Conservation (phyloP, 1,284 basidiomycete genomes). For the Puccinia sorghi region DNA sequence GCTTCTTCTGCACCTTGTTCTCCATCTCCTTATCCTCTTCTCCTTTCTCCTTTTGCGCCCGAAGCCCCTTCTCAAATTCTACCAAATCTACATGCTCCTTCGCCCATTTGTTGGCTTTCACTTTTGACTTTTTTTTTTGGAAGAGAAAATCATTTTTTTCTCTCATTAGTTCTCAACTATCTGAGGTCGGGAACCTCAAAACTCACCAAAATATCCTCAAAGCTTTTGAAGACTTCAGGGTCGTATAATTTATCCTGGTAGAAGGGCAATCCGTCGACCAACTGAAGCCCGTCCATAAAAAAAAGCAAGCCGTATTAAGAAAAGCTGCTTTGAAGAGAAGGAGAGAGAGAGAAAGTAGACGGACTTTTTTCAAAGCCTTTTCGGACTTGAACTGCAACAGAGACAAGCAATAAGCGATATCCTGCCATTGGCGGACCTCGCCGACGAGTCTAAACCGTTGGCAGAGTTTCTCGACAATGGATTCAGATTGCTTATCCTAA, state of each 20-base stretch:
- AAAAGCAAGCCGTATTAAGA: not conserved
- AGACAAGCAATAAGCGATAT: constrained; percentile 93
- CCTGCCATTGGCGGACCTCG: constrained; percentile 91
- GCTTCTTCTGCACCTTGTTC: constrained; percentile 39
- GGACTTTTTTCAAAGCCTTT: constrained; percentile 89
- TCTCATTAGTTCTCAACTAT: no score
- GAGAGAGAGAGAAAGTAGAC: constrained; percentile 65
- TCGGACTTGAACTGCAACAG: constrained; percentile 96
- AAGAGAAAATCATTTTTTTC: no score
- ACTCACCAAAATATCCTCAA: constrained; percentile 77
- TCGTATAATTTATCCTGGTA: constrained; percentile 97
- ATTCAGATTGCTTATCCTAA: constrained; percentile 86
- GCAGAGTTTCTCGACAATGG: constrained; percentile 90
- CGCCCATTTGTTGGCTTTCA: constrained; percentile 43
- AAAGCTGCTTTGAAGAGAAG: not conserved
- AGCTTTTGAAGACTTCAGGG: constrained; percentile 75
- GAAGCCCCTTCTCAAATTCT: constrained; percentile 40
- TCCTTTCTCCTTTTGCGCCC: constrained; percentile 32
- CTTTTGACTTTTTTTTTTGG: constrained; percentile 19
- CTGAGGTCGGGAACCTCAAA: no score
- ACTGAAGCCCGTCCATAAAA: constrained; percentile 2
- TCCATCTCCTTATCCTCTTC: constrained; percentile 31
- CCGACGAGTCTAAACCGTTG: constrained; percentile 86
- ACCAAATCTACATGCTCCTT: constrained; percentile 44
- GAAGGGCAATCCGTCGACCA: constrained; percentile 65